These are phyloP conservation scores for Lactifluus volemus DNA, from an alignment of 768 basidiomycete species.

Conservation along the genomic window DNA sequence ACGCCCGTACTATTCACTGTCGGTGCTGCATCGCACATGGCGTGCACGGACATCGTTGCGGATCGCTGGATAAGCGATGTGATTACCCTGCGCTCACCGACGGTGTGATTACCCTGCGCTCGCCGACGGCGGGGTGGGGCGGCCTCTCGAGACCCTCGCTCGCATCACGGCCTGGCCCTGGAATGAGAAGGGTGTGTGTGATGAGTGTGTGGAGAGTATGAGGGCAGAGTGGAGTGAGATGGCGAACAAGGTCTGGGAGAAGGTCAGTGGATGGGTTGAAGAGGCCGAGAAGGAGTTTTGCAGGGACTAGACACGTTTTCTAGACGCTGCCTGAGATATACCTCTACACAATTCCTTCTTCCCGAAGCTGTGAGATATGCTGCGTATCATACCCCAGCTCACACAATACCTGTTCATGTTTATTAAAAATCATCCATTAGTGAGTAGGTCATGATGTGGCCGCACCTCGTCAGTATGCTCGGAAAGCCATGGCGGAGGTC, in stretches of 20 bases:
- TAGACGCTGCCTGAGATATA: neutral
- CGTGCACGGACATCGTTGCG: slow-evolving; percentile 63
- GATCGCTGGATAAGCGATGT: slow-evolving; percentile 65
- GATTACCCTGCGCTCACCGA: slow-evolving; percentile 62
- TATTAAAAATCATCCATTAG: neutral
- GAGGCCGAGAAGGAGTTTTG: slow-evolving; percentile 14
- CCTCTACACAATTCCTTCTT: slow-evolving; percentile 12
- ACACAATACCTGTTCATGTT: slow-evolving; percentile 4
- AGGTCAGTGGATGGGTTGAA: slow-evolving; percentile 51
- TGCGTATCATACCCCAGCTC: slow-evolving; percentile 15
- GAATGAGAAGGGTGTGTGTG: slow-evolving; percentile 49
- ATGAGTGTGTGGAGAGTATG: slow-evolving; percentile 49
- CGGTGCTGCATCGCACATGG: slow-evolving; percentile 61
- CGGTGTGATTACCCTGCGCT: no score
- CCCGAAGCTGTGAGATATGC: slow-evolving; percentile 10
- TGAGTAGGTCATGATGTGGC: neutral
- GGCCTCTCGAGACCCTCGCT: slow-evolving; percentile 64
- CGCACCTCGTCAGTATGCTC: slow-evolving; percentile 35
- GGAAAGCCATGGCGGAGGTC: slow-evolving; percentile 38
- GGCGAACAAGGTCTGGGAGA: slow-evolving; percentile 49
- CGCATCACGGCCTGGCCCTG: slow-evolving; percentile 48
- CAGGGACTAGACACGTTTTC: neutral
- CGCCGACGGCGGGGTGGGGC: slow-evolving; percentile 51
- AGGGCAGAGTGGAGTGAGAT: slow-evolving; percentile 57
- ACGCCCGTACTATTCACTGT: slow-evolving; percentile 68